These are phyloP conservation scores for Schizosaccharomyces cryophilus DNA, from an alignment of 805 yeast species.

Conservation along the genomic window DNA sequence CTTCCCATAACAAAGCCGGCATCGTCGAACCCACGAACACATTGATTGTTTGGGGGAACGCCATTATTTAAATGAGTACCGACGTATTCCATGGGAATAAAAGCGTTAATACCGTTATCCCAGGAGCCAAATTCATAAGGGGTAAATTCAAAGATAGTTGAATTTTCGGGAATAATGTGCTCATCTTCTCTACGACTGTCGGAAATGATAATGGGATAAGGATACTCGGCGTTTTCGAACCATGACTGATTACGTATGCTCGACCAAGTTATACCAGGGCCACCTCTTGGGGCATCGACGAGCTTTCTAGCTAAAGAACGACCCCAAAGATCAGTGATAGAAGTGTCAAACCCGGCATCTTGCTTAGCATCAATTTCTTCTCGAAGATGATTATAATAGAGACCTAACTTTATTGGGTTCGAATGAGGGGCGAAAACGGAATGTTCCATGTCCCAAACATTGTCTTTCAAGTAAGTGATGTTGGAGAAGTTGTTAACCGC, in stretches of 20 bases:
- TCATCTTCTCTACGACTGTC: conserved; percentile 23
- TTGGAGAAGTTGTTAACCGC: conserved; percentile 19
- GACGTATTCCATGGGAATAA: conserved; percentile 40
- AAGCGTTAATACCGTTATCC: conserved; percentile 50
- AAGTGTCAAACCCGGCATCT: conserved; percentile 41
- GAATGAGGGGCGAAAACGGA: conserved; percentile 17
- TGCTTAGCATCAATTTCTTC: conserved; percentile 27
- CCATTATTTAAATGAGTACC: conserved; percentile 49
- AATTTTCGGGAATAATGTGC: conserved; percentile 30
- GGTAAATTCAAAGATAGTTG: conserved; percentile 28
- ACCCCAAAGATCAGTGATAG: conserved; percentile 62
- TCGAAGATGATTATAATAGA: conserved; percentile 18
- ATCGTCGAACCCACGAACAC: conserved; percentile 49
- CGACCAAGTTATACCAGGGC: conserved; percentile 36
- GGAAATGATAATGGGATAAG: conserved; percentile 42
- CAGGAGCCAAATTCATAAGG: conserved; percentile 69
- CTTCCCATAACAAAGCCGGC: conserved; percentile 50
- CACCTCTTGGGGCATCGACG: conserved; percentile 34
- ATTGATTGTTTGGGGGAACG: conserved; percentile 20
- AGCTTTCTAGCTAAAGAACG: conserved; percentile 50
- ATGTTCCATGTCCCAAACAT: conserved; percentile 12
- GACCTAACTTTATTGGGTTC: conserved; percentile 23
- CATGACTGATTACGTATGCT: conserved; percentile 35
- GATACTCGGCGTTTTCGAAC: conserved; percentile 39
- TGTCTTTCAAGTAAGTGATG: conserved; percentile 11